These are phyloP conservation scores for Rasamsonia emersonii DNA, from an alignment of 2,329 filamentous ascomycete genomes.

Conservation along the genomic window DNA sequence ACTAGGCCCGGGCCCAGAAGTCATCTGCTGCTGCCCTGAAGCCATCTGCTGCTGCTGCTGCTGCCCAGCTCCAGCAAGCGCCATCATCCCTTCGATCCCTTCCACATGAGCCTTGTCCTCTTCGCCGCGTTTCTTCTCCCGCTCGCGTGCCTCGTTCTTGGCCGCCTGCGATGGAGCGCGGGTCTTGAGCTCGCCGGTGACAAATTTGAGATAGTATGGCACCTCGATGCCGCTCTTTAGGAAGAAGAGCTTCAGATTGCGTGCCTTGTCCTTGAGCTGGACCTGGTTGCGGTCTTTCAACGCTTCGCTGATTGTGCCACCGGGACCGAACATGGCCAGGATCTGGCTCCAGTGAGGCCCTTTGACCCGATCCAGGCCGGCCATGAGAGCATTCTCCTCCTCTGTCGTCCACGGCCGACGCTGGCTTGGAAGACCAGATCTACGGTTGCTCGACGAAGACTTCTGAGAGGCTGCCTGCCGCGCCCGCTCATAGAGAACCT, in stretches of 20 bases:
- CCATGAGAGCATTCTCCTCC: conserved; percentile 84
- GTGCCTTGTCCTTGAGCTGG: conserved; percentile 83
- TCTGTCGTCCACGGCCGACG: conserved; percentile 80
- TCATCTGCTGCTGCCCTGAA: conserved; percentile 29
- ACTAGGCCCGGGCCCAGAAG: conserved; percentile 18
- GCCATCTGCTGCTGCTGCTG: no score
- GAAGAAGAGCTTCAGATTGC: conserved; percentile 85
- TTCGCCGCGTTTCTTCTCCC: conserved; percentile 37
- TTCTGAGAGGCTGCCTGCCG: conserved; percentile 48
- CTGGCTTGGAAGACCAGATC: conserved; percentile 46
- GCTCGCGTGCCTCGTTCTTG: conserved; percentile 41
- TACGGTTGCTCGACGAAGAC: conserved; percentile 44
- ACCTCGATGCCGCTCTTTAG: conserved; percentile 87
- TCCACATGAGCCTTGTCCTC: conserved; percentile 41
- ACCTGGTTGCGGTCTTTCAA: conserved; percentile 85
- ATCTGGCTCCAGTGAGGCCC: conserved; percentile 94
- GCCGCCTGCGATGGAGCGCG: conserved; percentile 58
- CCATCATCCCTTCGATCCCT: conserved; percentile 40
- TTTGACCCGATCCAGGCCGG: conserved; percentile 77
- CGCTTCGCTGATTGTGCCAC: conserved; percentile 71
- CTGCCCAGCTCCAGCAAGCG: conserved; percentile 36
- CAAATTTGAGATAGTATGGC: conserved; percentile 75
- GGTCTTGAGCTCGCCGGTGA: conserved; percentile 84
- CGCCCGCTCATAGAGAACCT: conserved; percentile 50
- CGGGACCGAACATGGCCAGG: conserved; percentile 69